These are phyloP conservation scores for Umbelopsis sp. DNA, from an alignment of 192 early-diverging fungal genomes.

Conservation along the genomic window DNA sequence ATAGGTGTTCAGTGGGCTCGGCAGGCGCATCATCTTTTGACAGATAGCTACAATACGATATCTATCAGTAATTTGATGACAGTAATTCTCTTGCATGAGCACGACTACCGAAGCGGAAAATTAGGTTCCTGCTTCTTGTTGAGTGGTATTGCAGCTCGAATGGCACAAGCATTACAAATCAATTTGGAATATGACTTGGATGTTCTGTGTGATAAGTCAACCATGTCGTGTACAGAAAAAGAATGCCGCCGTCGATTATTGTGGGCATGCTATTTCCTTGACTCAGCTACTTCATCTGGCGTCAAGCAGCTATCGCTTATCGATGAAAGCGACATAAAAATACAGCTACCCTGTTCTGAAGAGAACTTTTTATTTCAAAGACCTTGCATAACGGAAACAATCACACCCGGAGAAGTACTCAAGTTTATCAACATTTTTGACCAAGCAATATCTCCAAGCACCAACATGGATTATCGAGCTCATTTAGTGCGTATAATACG, in stretches of 20 bases:
- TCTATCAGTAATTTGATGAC: slow-evolving; percentile 16
- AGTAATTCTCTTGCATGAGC: slow-evolving; percentile 10
- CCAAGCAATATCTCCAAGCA: neutral
- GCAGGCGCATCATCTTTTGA: neutral
- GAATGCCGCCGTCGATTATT: slow-evolving; percentile 15
- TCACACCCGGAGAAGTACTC: slow-evolving; percentile 3
- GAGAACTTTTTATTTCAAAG: slow-evolving; percentile 13
- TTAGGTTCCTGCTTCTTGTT: slow-evolving; percentile 6
- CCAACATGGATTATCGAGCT: slow-evolving; percentile 22
- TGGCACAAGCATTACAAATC: slow-evolving; percentile 21
- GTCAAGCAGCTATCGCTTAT: slow-evolving; percentile 11
- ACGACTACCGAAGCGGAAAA: slow-evolving; percentile 1
- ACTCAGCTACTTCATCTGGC: neutral
- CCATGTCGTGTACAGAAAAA: slow-evolving; percentile 16
- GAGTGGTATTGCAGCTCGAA: slow-evolving; percentile 11
- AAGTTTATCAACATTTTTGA: slow-evolving; percentile 17
- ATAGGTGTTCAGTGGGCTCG: neutral
- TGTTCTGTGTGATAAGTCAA: neutral
- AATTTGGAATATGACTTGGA: slow-evolving; percentile 24
- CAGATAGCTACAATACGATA: neutral
- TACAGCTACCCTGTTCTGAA: slow-evolving; percentile 19
- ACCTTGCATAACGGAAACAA: slow-evolving; percentile 13
- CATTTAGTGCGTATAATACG: neutral
- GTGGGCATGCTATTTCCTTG: slow-evolving; percentile 17
- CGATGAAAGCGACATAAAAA: slow-evolving; percentile 21